Base-by-base conservation (phyloP, 2,329 filamentous ascomycete species). In the Neoascochyta sp. region DNA sequence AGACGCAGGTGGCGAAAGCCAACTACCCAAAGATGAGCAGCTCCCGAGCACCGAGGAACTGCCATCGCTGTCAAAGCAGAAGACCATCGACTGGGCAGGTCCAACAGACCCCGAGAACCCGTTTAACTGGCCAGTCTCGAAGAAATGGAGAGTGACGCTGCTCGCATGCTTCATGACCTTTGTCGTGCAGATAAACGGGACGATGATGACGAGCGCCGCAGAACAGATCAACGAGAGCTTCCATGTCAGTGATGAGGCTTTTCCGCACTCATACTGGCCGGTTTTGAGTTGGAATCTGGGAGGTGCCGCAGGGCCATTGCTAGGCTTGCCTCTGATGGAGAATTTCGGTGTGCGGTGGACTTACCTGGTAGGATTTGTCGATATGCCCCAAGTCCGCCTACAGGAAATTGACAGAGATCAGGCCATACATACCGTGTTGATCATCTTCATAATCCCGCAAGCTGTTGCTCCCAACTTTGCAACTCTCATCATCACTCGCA, bases 401-500 rank as follows among this genome's bases (percentile, higher is more conserved):
- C 5, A 11, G n/a, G 20, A 23, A 16, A 9, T 32, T 41, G 27
- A 42, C 10, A 57, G 9, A 10, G 9, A 3, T 16, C 12, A 55
- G 47, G 29, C 34, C 9, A 53, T 66, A 3, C 69, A 69, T 33
- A 51, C 63, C 6, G 47, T 64, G 14, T 43, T 71, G 8, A 58
- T 68, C 9, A 43, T 67, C 6, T 67, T 65, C 12, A 48, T 67
- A 4, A 59, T 70, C 21, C 60, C 62, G 4, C 67, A 65, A 12
- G 65, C 63, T 0, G 54, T 69, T 18, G 66, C 67, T 3, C 51
- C 60, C 4, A 70, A 70, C 29, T 69, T 66, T 29, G 66, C 67
- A 1, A 69, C 67, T 0, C 38, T 70, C 3, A 58, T 70, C 2
- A 53, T 68, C 0, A 66, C 64, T 3, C 56, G 68, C 0, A 65